Evolutionary conservation across 1,284 basidiomycete species (phyloP).

Genomic region (Cutaneotrichosporon dermatis): DNA sequence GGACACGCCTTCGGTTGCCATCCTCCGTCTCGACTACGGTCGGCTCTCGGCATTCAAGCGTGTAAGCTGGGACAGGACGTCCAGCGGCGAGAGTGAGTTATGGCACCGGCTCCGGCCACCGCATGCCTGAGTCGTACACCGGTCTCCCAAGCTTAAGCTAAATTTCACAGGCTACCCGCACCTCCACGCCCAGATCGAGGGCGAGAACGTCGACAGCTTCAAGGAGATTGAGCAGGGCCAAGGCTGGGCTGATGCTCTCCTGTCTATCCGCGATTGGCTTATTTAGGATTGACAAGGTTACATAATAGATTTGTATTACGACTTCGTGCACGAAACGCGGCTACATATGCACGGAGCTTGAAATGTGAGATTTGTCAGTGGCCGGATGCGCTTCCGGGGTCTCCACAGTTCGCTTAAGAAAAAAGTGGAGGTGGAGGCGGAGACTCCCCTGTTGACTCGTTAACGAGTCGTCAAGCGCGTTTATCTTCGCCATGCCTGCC

Average conservation of each 20-base stretch:
- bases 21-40: constrained; percentile 53
- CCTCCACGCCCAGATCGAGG: constrained; percentile 55
- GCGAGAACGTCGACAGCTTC: constrained; percentile 52
- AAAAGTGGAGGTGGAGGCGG: neutral
- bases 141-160: too few relatives aligned
- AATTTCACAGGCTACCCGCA: constrained; percentile 23
- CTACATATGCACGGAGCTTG: neutral
- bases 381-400: neutral
- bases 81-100: constrained; percentile 36
- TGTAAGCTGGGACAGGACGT: constrained; percentile 32
- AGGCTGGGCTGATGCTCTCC: constrained; percentile 48
- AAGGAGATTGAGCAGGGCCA: constrained; percentile 36
- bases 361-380: neutral
- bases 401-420: neutral
- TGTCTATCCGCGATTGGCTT: constrained; percentile 13
- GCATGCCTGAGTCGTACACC: too few relatives aligned
- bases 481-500: too few relatives aligned
- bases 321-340: neutral
- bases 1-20: constrained; percentile 48
- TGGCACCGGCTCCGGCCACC: too few relatives aligned
- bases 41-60: constrained; percentile 36
- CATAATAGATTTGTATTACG: neutral
- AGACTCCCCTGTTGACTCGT: neutral
- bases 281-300: neutral
- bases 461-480: too few relatives aligned